Percentiles rank a stretch among this genome's conserved stretches.
Conservation (phyloP, 2,329 filamentous ascomycete species). For the Nemania diffusa region DNA sequence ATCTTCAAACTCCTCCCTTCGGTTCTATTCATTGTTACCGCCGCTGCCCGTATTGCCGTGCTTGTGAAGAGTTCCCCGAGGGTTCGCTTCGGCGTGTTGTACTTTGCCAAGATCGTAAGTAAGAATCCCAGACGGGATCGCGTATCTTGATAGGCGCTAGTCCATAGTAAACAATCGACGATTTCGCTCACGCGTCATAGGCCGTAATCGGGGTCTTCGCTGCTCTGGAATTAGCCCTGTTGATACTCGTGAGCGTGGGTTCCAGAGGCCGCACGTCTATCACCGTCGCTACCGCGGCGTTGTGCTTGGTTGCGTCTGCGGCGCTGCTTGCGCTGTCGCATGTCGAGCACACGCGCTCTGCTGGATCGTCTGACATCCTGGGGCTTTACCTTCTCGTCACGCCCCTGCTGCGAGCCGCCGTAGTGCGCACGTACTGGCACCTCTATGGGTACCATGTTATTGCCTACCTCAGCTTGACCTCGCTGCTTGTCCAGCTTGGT, state of each 20-base stretch:
- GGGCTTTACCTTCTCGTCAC: conserved; percentile 33
- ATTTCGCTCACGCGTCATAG: conserved; percentile 21
- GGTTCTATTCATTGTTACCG: conserved; percentile 22
- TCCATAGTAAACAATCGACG: no score
- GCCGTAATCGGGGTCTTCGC: conserved; percentile 16
- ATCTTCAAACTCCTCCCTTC: conserved; percentile 36
- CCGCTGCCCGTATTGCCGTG: conserved; percentile 21
- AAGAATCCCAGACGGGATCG: background rate
- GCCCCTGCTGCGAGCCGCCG: conserved; percentile 29
- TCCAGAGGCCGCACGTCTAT: conserved; percentile 13
- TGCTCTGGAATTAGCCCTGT: conserved; percentile 20
- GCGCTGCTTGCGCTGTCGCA: conserved; percentile 29
- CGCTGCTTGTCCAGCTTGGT: conserved; percentile 33
- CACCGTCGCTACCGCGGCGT: conserved; percentile 23
- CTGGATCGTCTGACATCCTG: conserved; percentile 33
- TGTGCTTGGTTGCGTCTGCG: conserved; percentile 30
- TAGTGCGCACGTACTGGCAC: conserved; percentile 36
- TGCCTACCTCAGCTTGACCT: conserved; percentile 22
- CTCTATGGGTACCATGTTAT: conserved; percentile 27
- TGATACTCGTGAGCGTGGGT: conserved; percentile 18
- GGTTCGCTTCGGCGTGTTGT: conserved; percentile 21
- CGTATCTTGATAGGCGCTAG: background rate
- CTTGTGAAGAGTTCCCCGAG: conserved; percentile 13
- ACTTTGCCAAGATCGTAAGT: conserved; percentile 33
- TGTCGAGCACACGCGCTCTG: conserved; percentile 34